Base-by-base conservation (phyloP, 208 protist genomes). In the Wallacemonas sp. region DNA sequence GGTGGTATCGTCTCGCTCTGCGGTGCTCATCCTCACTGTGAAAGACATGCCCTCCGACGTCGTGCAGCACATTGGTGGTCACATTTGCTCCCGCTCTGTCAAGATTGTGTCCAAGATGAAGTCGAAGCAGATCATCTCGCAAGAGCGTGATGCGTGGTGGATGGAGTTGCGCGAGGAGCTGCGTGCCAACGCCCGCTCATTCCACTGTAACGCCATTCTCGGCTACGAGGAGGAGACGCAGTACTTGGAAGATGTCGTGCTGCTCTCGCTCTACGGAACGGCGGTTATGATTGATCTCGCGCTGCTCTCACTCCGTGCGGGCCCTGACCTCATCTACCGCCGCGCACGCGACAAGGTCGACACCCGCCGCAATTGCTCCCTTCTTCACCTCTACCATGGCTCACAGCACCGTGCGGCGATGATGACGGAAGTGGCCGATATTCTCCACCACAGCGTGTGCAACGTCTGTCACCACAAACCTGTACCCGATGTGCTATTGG, bases 81-180 rank as follows among this genome's bases (percentile, higher is more conserved):
- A 92, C 70, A 86, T 97, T 51, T 93, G 85, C 53, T 86, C 89
- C 8, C 80, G 87, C 45, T 95, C 89, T 2, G 88, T 97, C 36
- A 97, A 97, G 72, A 89, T 97, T 55, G 81, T 95, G 12, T 87
- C 87, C 22, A 80, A 89, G 39, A 68, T 88, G 38, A 94, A 95
- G 79, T 93, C 80, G 19, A 85, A 86, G 46, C 81, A 86, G 64
- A 77, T 89, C 41, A 89, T 97, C 33, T 86, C 84, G 30, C 90
- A 95, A 64, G 88, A 96, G 64, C 83, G 88, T 28, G 94, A 97
- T 58, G 79, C 80, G 60, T 97, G 94, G 91, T 97, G 94, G 91
- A 93, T 93, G 82, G 91, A 97, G 72, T 68, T 97, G 68, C 82
- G 94, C 27, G 82, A 96, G 65, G 91, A 97, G 74, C 82, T 97